phyloP scores from a whole-genome alignment of 176 grass and related monocot genomes.

The Neostapfia colusana region DNA sequence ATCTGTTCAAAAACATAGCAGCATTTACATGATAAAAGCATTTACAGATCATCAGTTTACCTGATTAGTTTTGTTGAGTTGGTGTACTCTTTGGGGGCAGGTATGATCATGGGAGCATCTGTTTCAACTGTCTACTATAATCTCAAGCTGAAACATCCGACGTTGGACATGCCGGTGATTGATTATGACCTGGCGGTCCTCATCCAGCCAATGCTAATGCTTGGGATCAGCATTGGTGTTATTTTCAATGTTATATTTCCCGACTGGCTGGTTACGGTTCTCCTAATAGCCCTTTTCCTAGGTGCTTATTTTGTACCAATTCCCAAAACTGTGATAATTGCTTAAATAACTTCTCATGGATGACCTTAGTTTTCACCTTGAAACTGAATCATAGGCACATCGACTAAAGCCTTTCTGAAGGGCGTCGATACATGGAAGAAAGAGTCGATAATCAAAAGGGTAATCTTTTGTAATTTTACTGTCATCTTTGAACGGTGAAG shows the following conservation, averaged over 20 bases:
- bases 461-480: background rate
- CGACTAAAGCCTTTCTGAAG: slow-evolving; percentile 66
- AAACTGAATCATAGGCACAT: slow-evolving; percentile 50
- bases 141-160: slow-evolving; percentile 69
- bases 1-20: background rate
- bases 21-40: background rate
- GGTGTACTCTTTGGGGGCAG: slow-evolving; percentile 41
- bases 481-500: background rate
- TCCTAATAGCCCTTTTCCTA: slow-evolving; percentile 72
- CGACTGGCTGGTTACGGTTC: slow-evolving; percentile 68
- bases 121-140: slow-evolving; percentile 80
- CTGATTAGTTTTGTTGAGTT: background rate
- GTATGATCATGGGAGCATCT: slow-evolving; percentile 82
- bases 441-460: slow-evolving; percentile 54
- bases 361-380: background rate
- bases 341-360: no score
- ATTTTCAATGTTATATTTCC: slow-evolving; percentile 74
- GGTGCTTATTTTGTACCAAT: no score
- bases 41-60: background rate
- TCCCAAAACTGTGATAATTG: no score
- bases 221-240: slow-evolving; percentile 80
- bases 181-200: slow-evolving; percentile 83
- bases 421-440: slow-evolving; percentile 70
- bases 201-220: slow-evolving; percentile 84
- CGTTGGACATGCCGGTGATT: slow-evolving; percentile 68